Percentiles rank a stretch among this genome's conserved stretches.
Evolutionary conservation across 805 yeast species (phyloP).

Genomic region (Komagataella populi): DNA sequence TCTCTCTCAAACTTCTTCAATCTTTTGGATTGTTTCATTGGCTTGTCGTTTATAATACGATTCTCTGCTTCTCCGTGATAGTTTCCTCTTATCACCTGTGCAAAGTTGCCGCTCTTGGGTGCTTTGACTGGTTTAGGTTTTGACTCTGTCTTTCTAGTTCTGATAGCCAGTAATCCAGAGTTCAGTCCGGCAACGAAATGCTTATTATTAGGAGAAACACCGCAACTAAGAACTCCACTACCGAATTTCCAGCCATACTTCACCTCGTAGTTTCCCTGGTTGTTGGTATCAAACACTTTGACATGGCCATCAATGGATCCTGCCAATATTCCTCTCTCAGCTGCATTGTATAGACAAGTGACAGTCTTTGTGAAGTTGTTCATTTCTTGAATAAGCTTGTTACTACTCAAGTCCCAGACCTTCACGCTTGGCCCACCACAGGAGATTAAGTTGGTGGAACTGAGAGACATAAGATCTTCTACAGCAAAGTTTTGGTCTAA

Average conservation of each 20-base stretch:
- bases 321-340: constrained; percentile 71
- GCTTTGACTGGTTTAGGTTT: constrained; percentile 20
- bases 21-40: constrained; percentile 38
- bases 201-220: constrained; percentile 74
- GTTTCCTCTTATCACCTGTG: constrained; percentile 84
- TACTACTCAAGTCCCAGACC: constrained; percentile 86
- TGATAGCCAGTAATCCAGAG: constrained; percentile 76
- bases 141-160: constrained; percentile 71
- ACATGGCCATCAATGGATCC: constrained; percentile 97
- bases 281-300: constrained; percentile 74
- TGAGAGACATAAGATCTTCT: constrained; percentile 67
- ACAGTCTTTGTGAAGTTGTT: constrained; percentile 90
- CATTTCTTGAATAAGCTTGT: constrained; percentile 54
- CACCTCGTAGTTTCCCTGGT: constrained; percentile 60
- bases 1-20: constrained; percentile 73
- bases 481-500: constrained; percentile 73
- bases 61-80: constrained; percentile 85
- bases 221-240: constrained; percentile 82
- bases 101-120: constrained; percentile 47
- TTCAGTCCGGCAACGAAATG: constrained; percentile 90
- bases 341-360: constrained; percentile 65
- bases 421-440: constrained; percentile 73
- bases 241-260: constrained; percentile 97
- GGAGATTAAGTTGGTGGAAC: constrained; percentile 63
- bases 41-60: constrained; percentile 46